A percentile compares a stretch with the other conserved stretches of the same genome.
These are phyloP conservation scores for Corynespora cassiicola DNA, from an alignment of 2,329 filamentous ascomycete species.

Conservation along the genomic window DNA sequence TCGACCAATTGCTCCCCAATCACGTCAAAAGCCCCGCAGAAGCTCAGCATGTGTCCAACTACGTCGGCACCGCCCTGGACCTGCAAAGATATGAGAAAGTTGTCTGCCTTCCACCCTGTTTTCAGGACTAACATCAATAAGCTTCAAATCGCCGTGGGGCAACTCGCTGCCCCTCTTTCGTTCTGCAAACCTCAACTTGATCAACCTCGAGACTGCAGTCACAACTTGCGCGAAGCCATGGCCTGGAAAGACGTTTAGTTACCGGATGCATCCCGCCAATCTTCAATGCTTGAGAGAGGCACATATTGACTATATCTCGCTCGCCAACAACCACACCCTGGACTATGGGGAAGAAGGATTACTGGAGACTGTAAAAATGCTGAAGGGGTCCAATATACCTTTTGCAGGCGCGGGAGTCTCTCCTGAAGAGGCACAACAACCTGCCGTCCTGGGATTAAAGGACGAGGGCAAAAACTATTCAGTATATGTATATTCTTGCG, in stretches of 20 bases:
- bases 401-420: conserved; percentile 43
- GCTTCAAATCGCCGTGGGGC: conserved; percentile 42
- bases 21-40: conserved; percentile 39
- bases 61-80: background rate
- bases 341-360: conserved; percentile 45
- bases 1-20: conserved; percentile 46
- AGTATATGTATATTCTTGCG: conserved; percentile 44
- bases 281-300: conserved; percentile 37
- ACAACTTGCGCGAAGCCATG: conserved; percentile 41
- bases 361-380: conserved; percentile 39
- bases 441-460: conserved; percentile 33
- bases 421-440: conserved; percentile 32
- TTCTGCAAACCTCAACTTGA: conserved; percentile 41
- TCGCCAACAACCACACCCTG: conserved; percentile 51
- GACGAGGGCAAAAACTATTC: conserved; percentile 8
- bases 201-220: conserved; percentile 49
- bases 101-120: conserved; percentile 8
- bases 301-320: conserved; percentile 39
- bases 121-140: conserved; percentile 27
- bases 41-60: background rate
- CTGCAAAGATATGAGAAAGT: conserved; percentile 5
- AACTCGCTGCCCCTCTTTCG: conserved; percentile 40
- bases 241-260: conserved; percentile 50
- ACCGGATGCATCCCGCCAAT: conserved; percentile 50
- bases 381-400: conserved; percentile 29